Base-by-base conservation (phyloP, 441 rosid genomes). In the Populus hybrid region DNA sequence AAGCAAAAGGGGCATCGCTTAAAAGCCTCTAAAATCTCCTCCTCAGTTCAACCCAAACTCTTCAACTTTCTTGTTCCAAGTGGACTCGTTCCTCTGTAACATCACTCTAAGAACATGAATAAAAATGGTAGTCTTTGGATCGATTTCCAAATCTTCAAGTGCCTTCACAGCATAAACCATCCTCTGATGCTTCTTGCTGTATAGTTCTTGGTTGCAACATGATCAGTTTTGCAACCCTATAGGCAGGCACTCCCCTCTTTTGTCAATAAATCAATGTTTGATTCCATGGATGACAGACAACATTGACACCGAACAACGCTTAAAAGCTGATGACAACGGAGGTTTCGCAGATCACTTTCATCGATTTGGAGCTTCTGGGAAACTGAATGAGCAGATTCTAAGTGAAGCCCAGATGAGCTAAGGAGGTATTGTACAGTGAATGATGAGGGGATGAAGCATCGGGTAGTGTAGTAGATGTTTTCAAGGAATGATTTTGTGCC, bases 1-100 rank as follows among this genome's bases (percentile, higher is more conserved):
- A 79, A 72, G 67, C 76, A 73, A 36, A 9, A 36, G 0, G 78
- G 86, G 8, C 32, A 10, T 20, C 35, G 50, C 81, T 30, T 76
- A 36, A 83, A 77, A n/a, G 77, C 74, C 26, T 40, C 21, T 36
- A 38, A 16, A 28, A 77, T 54, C 34, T 85, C 81, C 69, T 85
- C 83, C 23, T 36, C 81, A 10, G 64, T 73, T 84, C 79, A 82
- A 1, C 85, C 83, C 46, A 78, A 30, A 72, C 84, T 72, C 78
- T 81, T 74, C 36, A 10, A 80, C 26, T 69, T 81, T 83, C 76
- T 61, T 78, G 12, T 73, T 73, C 80, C 77, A 76, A 57, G 32
- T 74, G 6, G 9, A 40, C 5, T 77, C 50, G 6, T 8, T 77
- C 72, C 72, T 6, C 1, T 26, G 63, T 21, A 77, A 8, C 26